These are phyloP conservation scores for Mallotus repandus DNA, from an alignment of 441 rosid genomes.

Conservation along the genomic window DNA sequence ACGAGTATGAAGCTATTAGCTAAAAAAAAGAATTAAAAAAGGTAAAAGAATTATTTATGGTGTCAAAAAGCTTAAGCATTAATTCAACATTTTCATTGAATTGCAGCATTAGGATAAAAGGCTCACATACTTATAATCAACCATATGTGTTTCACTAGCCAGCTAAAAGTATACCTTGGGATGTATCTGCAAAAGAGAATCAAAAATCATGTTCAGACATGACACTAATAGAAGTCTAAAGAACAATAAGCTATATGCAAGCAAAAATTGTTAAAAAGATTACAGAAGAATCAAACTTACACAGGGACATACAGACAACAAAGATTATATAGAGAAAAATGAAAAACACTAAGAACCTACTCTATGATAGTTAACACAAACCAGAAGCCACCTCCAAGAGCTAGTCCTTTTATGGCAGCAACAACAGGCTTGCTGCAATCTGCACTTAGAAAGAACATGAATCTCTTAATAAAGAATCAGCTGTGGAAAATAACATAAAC, in stretches of 20 bases:
- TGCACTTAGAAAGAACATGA: too few species aligned
- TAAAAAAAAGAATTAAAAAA: neutral
- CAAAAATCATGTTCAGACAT: slow-evolving; percentile 21
- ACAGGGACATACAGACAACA: slow-evolving; percentile 99
- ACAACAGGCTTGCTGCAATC: too few species aligned
- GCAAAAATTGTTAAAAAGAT: slow-evolving; percentile 1
- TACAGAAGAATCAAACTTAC: slow-evolving; percentile 48
- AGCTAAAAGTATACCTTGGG: slow-evolving; percentile 94
- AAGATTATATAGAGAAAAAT: too few species aligned
- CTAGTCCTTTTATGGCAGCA: too few species aligned
- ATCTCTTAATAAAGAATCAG: too few species aligned
- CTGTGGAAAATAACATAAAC: too few species aligned
- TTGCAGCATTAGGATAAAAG: neutral
- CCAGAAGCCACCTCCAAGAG: too few species aligned
- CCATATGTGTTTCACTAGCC: slow-evolving; percentile 99
- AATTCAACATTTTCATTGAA: neutral
- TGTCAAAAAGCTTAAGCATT: slow-evolving; percentile 15
- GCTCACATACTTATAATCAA: slow-evolving; percentile 67
- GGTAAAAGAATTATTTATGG: slow-evolving; percentile 10
- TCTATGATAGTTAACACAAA: too few species aligned
- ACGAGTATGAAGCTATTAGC: neutral
- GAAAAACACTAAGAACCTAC: slow-evolving; percentile 94
- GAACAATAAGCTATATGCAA: neutral
- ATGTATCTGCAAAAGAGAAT: slow-evolving; percentile 60
- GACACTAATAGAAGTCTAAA: neutral